Conservation (phyloP, 768 basidiomycete species). For the Infundibulicybe gibba region DNA sequence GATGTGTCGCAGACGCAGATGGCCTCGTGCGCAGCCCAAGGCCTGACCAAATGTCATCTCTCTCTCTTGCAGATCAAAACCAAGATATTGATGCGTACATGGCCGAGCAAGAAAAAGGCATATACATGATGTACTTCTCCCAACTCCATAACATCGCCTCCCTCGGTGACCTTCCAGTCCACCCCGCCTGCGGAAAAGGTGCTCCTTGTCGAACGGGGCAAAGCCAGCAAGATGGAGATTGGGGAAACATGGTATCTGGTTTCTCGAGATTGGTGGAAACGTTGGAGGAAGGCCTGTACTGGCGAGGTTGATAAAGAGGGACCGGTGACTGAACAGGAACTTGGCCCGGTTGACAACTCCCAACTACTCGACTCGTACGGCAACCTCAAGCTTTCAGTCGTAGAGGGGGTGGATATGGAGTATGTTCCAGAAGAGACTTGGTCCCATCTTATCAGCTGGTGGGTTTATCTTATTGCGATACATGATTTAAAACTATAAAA, state of each 20-base stretch:
- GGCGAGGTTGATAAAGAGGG: slow-evolving; percentile 71
- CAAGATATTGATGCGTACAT: slow-evolving; percentile 70
- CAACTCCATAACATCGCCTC: slow-evolving; percentile 18
- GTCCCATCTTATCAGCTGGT: slow-evolving; percentile 70
- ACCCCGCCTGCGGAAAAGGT: slow-evolving; percentile 44
- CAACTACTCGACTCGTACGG: slow-evolving; percentile 54
- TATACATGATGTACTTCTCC: slow-evolving; percentile 26
- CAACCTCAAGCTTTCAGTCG: slow-evolving; percentile 37
- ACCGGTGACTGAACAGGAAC: slow-evolving; percentile 50
- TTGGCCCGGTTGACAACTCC: slow-evolving; percentile 78
- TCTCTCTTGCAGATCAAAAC: slow-evolving; percentile 37
- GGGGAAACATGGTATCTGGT: slow-evolving; percentile 83
- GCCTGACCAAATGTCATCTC: slow-evolving; percentile 39
- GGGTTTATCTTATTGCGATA: slow-evolving; percentile 18
- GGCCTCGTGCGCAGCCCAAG: slow-evolving; percentile 31
- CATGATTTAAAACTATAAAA: not conserved
- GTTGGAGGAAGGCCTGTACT: slow-evolving; percentile 71
- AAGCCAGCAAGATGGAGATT: slow-evolving; percentile 44
- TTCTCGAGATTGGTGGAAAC: slow-evolving; percentile 65
- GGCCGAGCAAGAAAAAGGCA: slow-evolving; percentile 50
- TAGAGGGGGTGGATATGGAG: slow-evolving; percentile 70
- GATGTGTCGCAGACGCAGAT: slow-evolving; percentile 66
- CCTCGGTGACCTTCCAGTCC: slow-evolving; percentile 15
- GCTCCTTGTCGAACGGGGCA: slow-evolving; percentile 43
- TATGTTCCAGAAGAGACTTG: slow-evolving; percentile 74